A percentile compares a stretch with the other conserved stretches of the same genome.
These are phyloP conservation scores for Trypanosoma congolense DNA, from an alignment of 208 protist species.

Conservation along the genomic window DNA sequence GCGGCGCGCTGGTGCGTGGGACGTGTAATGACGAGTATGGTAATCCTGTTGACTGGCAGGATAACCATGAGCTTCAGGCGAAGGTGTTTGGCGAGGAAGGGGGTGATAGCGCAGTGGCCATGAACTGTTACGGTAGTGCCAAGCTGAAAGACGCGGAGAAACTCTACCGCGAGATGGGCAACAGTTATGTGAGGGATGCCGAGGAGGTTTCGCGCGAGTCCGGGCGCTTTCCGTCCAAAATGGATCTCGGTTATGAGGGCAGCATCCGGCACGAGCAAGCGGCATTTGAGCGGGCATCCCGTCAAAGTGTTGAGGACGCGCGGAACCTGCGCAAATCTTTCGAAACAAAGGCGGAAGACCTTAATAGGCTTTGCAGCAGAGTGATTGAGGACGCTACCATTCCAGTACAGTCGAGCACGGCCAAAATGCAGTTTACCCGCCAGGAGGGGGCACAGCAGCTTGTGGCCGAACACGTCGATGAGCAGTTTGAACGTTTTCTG, in stretches of 20 bases:
- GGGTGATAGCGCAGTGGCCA: slow-evolving; percentile 49
- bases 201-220: slow-evolving; percentile 33
- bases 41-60: slow-evolving; percentile 81
- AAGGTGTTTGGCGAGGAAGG: slow-evolving; percentile 60
- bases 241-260: slow-evolving; percentile 87
- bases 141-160: slow-evolving; percentile 72
- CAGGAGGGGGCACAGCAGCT: slow-evolving; percentile 68
- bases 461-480: slow-evolving; percentile 66
- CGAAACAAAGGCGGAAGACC: slow-evolving; percentile 21
- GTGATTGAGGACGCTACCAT: slow-evolving; percentile 22
- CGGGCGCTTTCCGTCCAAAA: slow-evolving; percentile 58
- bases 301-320: slow-evolving; percentile 55
- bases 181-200: slow-evolving; percentile 76
- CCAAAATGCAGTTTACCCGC: slow-evolving; percentile 72
- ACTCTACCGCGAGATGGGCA: slow-evolving; percentile 62
- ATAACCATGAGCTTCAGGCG: slow-evolving; percentile 74
- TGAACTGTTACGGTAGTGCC: slow-evolving; percentile 79
- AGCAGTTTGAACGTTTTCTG: slow-evolving; percentile 89
- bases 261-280: slow-evolving; percentile 55
- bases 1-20: slow-evolving; percentile 77
- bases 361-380: slow-evolving; percentile 13
- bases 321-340: slow-evolving; percentile 28
- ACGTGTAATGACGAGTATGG: slow-evolving; percentile 84
- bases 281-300: slow-evolving; percentile 29
- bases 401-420: slow-evolving; percentile 71